Base-by-base conservation (phyloP, 495 filamentous ascomycete genomes). In the Penicillium nucicola region DNA sequence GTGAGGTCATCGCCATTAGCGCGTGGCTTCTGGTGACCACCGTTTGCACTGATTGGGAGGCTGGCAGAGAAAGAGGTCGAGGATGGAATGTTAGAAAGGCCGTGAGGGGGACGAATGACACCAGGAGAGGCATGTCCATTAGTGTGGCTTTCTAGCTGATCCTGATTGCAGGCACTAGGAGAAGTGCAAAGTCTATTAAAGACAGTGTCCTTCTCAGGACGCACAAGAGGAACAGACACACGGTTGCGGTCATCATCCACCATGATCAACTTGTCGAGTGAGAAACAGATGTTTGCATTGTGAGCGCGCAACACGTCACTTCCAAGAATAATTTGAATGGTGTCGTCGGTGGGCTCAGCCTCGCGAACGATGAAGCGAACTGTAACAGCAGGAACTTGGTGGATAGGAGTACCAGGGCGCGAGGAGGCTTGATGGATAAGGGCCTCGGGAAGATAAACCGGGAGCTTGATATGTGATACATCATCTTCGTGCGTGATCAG, bases 261-360 rank as follows among this genome's bases (percentile, higher is more conserved):
- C 37, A 97, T 77, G 1, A 87, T 86, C 64, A 98, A 79, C 49
- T 84, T 83, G 55, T 95, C 95, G 50, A 91, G 87, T 0, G 93
- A 97, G 62, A 98, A 91, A 10, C 97, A 70, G 22, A 98, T 79
- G 65, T 98, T 95, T 18, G 90, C 92, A 60, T 86, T 92, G 65
- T 95, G 88, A 23, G 88, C 77, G 42, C 92, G 84, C 42, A 98
- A 76, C 22, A 89, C 78, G 64, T 98, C 91, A 58, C 88, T 95
- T 35, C 92, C 92, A 42, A 97, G 74, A 55, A 95, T 86, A 34
- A 95, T 84, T 48, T 88, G 85, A 35, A 95, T 87, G 20, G 71
- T 70, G 52, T 73, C 82, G 20, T 76, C 66, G 18, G 77, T 71
- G 14, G 66, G 46, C 19, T 79, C 74, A 48, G 71, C 63, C 15